Conservation (phyloP, 202 grass and related monocot species). For the Hordeum pubiflorum region DNA sequence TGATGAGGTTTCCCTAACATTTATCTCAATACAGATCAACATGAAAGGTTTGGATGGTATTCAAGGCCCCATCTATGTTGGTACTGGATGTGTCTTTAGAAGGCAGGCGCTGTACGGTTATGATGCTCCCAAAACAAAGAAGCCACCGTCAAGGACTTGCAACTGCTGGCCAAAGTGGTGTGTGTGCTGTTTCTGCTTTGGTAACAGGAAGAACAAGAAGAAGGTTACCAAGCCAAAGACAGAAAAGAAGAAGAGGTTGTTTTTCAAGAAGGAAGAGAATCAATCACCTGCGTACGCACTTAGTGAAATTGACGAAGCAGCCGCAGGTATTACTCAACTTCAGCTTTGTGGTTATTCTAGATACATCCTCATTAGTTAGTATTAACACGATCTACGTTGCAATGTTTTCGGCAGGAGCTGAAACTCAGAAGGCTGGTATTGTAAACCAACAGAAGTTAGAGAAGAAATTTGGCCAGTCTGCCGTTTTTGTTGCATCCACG, state of each 20-base stretch:
- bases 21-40: conserved; percentile 55
- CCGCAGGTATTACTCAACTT: conserved; percentile 37
- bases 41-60: conserved; percentile 99
- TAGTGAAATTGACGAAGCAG: conserved; percentile 55
- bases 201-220: conserved; percentile 65
- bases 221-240: conserved; percentile 60
- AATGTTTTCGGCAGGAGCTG: conserved; percentile 38
- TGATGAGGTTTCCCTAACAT: conserved; percentile 9
- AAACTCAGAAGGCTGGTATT: conserved; percentile 46
- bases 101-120: conserved; percentile 84
- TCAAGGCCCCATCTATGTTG: conserved; percentile 91
- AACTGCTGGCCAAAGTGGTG: conserved; percentile 94
- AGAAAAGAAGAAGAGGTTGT: conserved; percentile 70
- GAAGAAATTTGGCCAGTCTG: conserved; percentile 91
- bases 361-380: background rate
- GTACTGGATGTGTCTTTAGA: conserved; percentile 84
- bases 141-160: conserved; percentile 80
- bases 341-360: conserved; percentile 13
- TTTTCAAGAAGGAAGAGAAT: conserved; percentile 73
- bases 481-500: conserved; percentile 83
- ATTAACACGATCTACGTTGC: conserved; percentile 1
- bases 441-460: conserved; percentile 70
- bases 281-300: conserved; percentile 57
- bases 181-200: conserved; percentile 58
- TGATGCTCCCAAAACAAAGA: conserved; percentile 89